Evolutionary conservation across 768 basidiomycete genomes (phyloP).

Genomic region (Amanita thiersii): DNA sequence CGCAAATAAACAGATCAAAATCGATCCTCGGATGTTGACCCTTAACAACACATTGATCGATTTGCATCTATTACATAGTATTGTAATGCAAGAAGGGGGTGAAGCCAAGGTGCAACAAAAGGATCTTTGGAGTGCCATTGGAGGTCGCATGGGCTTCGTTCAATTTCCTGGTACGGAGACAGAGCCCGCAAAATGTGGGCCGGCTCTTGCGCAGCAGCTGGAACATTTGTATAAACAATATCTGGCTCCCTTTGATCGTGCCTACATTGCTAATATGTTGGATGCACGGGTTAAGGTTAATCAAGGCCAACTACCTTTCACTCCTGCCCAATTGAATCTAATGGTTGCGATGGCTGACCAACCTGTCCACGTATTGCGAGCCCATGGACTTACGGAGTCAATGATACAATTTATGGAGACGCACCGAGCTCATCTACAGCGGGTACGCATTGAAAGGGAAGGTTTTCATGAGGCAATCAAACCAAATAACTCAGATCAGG

Average conservation of each 20-base stretch:
- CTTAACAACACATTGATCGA: constrained; percentile 54
- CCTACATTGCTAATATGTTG: constrained; percentile 38
- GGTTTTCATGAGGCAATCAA: constrained; percentile 5
- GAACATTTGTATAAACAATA: constrained; percentile 54
- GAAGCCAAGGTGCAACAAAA: constrained; percentile 38
- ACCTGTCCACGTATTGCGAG: constrained; percentile 43
- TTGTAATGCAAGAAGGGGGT: constrained; percentile 56
- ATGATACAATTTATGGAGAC: constrained; percentile 51
- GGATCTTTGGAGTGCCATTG: constrained; percentile 60
- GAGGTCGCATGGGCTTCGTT: constrained; percentile 57
- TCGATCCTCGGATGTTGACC: constrained; percentile 31
- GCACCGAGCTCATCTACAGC: constrained; percentile 40
- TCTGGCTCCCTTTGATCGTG: constrained; percentile 46
- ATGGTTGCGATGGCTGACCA: constrained; percentile 41
- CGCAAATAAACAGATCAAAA: constrained; percentile 27
- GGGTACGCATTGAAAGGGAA: constrained; percentile 26
- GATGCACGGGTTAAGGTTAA: constrained; percentile 22
- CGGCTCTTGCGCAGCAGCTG: constrained; percentile 52
- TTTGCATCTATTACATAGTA: constrained; percentile 46
- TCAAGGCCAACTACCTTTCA: constrained; percentile 9
- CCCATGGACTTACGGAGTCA: constrained; percentile 36
- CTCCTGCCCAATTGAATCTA: constrained; percentile 29
- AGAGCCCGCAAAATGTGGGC: constrained; percentile 56
- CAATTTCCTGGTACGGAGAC: constrained; percentile 53
- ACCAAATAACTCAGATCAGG: constrained; percentile 1